These are phyloP conservation scores for Tephrocybe sp. DNA, from an alignment of 768 basidiomycete species.

Conservation along the genomic window DNA sequence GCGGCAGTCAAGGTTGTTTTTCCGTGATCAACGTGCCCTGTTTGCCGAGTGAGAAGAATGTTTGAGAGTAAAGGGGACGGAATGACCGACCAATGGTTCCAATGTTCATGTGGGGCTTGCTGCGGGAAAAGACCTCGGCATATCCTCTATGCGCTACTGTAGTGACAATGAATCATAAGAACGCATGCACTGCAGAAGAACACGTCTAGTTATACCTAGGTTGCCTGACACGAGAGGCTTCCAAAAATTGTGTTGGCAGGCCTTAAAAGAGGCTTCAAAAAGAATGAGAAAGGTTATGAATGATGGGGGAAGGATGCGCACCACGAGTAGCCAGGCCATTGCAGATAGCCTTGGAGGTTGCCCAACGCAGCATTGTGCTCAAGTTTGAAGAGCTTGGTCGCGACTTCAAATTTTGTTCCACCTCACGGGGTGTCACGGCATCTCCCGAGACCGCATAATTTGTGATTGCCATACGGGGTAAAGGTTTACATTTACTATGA, in stretches of 20 bases:
- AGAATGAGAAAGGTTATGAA: slow-evolving; percentile 2
- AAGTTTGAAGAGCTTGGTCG: slow-evolving; percentile 14
- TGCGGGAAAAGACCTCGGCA: slow-evolving; percentile 75
- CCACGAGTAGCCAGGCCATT: slow-evolving; percentile 48
- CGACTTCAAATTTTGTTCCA: slow-evolving; percentile 19
- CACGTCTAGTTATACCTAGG: slow-evolving; percentile 27
- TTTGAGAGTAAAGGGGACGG: background rate
- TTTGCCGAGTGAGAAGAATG: background rate
- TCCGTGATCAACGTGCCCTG: slow-evolving; percentile 96
- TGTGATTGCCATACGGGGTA: slow-evolving; percentile 16
- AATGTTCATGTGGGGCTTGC: slow-evolving; percentile 93
- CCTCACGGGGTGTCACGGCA: slow-evolving; percentile 17
- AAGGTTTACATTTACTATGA: slow-evolving; percentile 18
- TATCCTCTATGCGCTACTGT: slow-evolving; percentile 65
- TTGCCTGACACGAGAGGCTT: slow-evolving; percentile 24
- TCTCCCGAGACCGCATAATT: slow-evolving; percentile 21
- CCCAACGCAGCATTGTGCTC: slow-evolving; percentile 50
- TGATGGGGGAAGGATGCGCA: slow-evolving; percentile 21
- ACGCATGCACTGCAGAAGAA: background rate
- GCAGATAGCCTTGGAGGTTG: slow-evolving; percentile 48
- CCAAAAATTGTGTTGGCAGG: slow-evolving; percentile 36
- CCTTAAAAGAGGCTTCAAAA: slow-evolving; percentile 25
- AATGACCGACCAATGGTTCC: slow-evolving; percentile 73
- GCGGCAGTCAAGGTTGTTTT: slow-evolving; percentile 97
- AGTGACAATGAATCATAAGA: background rate